phyloP scores from a whole-genome alignment of 192 early-diverging fungal genomes.

The Podila clonocystis region DNA sequence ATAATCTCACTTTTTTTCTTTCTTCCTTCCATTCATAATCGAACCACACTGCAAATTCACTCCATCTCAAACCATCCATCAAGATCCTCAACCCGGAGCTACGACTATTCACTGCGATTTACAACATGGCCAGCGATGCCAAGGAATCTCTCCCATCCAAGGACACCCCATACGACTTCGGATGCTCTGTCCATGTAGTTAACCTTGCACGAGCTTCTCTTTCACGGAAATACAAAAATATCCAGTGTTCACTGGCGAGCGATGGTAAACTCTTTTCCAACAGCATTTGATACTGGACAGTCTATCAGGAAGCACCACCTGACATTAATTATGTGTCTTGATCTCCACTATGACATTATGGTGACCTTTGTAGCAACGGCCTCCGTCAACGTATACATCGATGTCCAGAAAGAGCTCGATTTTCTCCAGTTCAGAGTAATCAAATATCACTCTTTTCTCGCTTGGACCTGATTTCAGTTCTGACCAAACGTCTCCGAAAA shows the following conservation, averaged over 20 bases:
- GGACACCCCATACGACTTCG: background rate
- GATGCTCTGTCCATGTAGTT: slow-evolving; percentile 22
- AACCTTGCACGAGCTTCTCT: slow-evolving; percentile 29
- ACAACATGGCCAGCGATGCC: slow-evolving; percentile 16
- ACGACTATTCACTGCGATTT: background rate
- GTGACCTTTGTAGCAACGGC: slow-evolving; percentile 7
- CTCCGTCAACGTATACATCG: slow-evolving; percentile 34
- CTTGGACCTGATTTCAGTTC: background rate
- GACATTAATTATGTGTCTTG: background rate
- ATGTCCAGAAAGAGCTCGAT: slow-evolving; percentile 34
- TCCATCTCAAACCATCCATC: background rate
- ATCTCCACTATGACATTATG: background rate
- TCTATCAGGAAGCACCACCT: background rate
- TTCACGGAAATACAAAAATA: slow-evolving; percentile 19
- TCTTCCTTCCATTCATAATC: background rate
- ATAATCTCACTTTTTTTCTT: background rate
- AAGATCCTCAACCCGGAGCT: background rate
- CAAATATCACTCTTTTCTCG: background rate
- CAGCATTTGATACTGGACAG: background rate
- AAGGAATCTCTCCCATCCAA: background rate
- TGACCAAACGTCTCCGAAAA: background rate
- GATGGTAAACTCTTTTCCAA: slow-evolving; percentile 19
- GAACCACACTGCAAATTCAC: background rate
- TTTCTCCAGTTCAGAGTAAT: slow-evolving; percentile 27
- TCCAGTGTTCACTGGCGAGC: slow-evolving; percentile 27